phyloP scores from a whole-genome alignment of 202 grass and related monocot species.

The Dendrocalamus latiflorus region DNA sequence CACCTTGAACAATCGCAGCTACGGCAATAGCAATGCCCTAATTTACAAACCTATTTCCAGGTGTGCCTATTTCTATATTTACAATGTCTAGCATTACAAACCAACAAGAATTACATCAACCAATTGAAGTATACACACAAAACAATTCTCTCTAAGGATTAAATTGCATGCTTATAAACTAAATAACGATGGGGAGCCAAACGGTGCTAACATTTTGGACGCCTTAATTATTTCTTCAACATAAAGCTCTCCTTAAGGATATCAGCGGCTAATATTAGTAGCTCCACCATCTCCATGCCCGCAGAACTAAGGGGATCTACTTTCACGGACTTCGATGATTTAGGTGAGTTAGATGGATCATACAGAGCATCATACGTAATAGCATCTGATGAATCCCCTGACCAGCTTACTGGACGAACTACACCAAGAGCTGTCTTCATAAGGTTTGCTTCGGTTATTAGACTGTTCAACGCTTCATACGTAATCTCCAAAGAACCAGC shows the following conservation, averaged over 20 bases:
- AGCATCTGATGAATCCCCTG: constrained; percentile 59
- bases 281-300: constrained; percentile 81
- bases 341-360: constrained; percentile 45
- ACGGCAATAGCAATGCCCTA: background rate
- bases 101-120: background rate
- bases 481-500: constrained; percentile 33
- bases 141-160: background rate
- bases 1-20: background rate
- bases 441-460: constrained; percentile 75
- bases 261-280: constrained; percentile 68
- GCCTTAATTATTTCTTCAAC: constrained; percentile 26
- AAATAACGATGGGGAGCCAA: background rate
- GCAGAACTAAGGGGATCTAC: constrained; percentile 46
- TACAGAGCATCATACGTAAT: constrained; percentile 48
- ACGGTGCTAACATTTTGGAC: background rate
- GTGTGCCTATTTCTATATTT: background rate
- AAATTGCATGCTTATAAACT: background rate
- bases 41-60: background rate
- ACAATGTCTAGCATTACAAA: background rate
- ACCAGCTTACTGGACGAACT: constrained; percentile 76
- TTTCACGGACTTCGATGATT: constrained; percentile 44
- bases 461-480: constrained; percentile 59
- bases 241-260: constrained; percentile 50
- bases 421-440: constrained; percentile 59
- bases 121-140: constrained; percentile 11